Evolutionary conservation across 2,329 filamentous ascomycete genomes (phyloP).

Genomic region (Penicillium thymicola): DNA sequence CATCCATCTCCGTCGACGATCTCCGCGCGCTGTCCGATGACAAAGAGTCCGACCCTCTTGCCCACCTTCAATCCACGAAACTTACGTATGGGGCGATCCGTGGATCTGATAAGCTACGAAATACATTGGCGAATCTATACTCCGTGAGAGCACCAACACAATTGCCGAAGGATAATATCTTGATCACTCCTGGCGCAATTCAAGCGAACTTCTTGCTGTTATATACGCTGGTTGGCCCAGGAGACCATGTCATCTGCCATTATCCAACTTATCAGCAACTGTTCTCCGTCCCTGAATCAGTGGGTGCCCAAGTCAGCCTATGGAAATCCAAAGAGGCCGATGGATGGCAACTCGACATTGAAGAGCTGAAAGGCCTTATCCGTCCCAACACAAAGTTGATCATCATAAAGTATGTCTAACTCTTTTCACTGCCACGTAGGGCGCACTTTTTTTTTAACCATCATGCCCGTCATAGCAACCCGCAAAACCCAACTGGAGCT

Average conservation of each 20-base stretch:
- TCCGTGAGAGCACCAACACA: slow-evolving; percentile 51
- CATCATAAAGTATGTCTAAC: slow-evolving; percentile 52
- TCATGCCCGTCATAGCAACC: slow-evolving; percentile 53
- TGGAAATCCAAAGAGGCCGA: slow-evolving; percentile 68
- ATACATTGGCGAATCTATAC: slow-evolving; percentile 64
- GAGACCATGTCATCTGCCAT: slow-evolving; percentile 81
- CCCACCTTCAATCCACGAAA: slow-evolving; percentile 47
- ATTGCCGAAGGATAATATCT: slow-evolving; percentile 59
- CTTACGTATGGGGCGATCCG: slow-evolving; percentile 73
- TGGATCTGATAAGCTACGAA: slow-evolving; percentile 62
- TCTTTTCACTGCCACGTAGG: background rate
- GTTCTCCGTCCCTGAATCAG: slow-evolving; percentile 67
- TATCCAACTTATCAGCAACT: slow-evolving; percentile 86
- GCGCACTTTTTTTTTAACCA: background rate
- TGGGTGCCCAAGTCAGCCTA: slow-evolving; percentile 73
- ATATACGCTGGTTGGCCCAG: slow-evolving; percentile 68
- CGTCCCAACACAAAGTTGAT: slow-evolving; percentile 53
- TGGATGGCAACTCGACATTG: slow-evolving; percentile 64
- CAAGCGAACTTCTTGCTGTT: slow-evolving; percentile 74
- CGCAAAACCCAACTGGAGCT: slow-evolving; percentile 67
- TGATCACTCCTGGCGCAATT: slow-evolving; percentile 80
- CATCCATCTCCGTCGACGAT: slow-evolving; percentile 54
- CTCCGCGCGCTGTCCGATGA: slow-evolving; percentile 54
- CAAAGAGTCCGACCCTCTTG: slow-evolving; percentile 47
- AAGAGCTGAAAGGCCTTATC: slow-evolving; percentile 63